Percentiles rank a stretch among this genome's conserved stretches.
phyloP scores from a whole-genome alignment of 2,329 filamentous ascomycete species.

The Aspergillus udagawae region DNA sequence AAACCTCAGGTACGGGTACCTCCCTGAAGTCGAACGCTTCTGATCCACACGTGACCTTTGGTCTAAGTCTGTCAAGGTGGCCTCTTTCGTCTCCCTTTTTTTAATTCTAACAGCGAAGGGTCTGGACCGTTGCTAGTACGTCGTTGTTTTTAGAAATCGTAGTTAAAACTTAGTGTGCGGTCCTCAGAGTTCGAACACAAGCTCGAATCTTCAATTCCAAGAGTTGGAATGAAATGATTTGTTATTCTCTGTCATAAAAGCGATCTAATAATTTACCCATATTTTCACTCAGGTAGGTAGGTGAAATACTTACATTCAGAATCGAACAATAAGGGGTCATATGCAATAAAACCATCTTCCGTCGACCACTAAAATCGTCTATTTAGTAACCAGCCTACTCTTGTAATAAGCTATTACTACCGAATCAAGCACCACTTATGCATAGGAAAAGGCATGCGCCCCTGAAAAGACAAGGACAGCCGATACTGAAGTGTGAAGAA shows the following conservation, averaged over 20 bases:
- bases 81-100: constrained; percentile 7
- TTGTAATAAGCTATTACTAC: background rate
- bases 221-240: background rate
- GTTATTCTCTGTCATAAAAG: background rate
- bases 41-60: constrained; percentile 15
- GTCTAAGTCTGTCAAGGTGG: constrained; percentile 16
- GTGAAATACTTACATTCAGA: background rate
- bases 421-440: background rate
- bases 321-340: background rate
- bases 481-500: background rate
- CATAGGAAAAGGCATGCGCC: background rate
- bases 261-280: background rate
- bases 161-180: background rate
- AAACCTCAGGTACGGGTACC: too few species aligned
- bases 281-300: background rate
- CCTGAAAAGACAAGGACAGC: background rate
- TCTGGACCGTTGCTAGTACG: background rate
- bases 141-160: background rate
- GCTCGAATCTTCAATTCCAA: background rate
- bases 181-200: background rate
- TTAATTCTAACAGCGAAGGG: background rate
- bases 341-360: background rate
- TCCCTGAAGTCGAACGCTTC: constrained; percentile 8
- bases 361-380: background rate
- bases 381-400: background rate